Base-by-base conservation (phyloP, 306 rosid genomes). In the Carpinus viminea region DNA sequence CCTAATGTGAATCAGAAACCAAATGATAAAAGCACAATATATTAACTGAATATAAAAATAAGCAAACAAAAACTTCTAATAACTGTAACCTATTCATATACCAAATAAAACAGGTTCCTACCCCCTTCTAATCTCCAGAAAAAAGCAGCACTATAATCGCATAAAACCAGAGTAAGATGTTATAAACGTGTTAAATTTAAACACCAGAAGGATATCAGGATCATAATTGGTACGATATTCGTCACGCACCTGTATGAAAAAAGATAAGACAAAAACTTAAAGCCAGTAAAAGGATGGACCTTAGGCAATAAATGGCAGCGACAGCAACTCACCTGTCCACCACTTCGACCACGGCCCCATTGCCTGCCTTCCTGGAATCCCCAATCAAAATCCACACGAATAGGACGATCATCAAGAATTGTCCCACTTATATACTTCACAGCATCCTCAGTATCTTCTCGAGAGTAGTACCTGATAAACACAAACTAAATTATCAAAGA, bases 331-430 rank as follows among this genome's bases (percentile, higher is more conserved):
- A 92, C 99, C 95, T 92, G 97, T 56, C 98, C 98, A 68, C 99
- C 99, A 84, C 98, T 93, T 80, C 97, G 90, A 73, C 99, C 99
- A 24, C 99, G 99, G 46, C 99, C 99, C 99, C 98, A 95, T 82
- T 95, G 99, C 81, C 99, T 88, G 12, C 99, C 99, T 24, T 95
- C 99, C 79, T 85, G 97, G 81, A 95, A 95, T 69, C 99, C 99
- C 99, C 99, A 95, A 71, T 95, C 99, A 86, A 95, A 95, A 90
- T 95, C 98, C 86, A 90, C 98, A 83, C 98, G 98, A 84, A 95
- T 92, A 61, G 97, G 98, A 75, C 98, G 98, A 70, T 95, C 99
- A 84, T 95, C 99, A 69, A 95, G 97, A 85, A 93, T 93, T 8
- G 99, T 95, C 68, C 98, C 98, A 47, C 99, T 95, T 79, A 95